These are phyloP conservation scores for button mushroom (Agaricus bisporus) DNA, from an alignment of 768 basidiomycete species.

Conservation along the genomic window DNA sequence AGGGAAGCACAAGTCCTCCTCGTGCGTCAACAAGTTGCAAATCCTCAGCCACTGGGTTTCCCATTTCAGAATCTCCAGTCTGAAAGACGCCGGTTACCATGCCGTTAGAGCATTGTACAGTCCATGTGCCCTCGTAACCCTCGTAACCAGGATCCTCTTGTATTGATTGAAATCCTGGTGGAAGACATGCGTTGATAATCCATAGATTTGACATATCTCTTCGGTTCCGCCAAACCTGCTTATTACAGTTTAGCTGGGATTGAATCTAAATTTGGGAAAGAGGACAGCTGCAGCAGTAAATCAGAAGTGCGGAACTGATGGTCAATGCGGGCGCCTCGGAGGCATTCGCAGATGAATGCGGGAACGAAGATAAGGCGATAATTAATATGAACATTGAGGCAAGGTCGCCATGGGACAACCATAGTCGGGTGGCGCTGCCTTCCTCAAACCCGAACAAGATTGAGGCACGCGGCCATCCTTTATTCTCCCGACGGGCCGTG, in stretches of 20 bases:
- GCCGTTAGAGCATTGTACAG: conserved; percentile 16
- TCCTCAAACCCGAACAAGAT: no score
- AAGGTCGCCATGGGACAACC: neutral
- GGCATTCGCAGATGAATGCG: no score
- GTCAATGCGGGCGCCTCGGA: no score
- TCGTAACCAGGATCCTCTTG: conserved; percentile 1
- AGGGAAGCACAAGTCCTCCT: conserved; percentile 29
- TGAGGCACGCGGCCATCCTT: no score
- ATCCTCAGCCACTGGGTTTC: neutral
- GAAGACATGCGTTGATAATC: conserved; percentile 15
- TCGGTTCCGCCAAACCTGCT: neutral
- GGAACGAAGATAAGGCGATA: no score
- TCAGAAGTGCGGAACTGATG: neutral
- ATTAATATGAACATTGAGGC: neutral
- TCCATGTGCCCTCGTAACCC: conserved; percentile 13
- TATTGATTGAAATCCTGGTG: conserved; percentile 8
- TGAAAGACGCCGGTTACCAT: conserved; percentile 14
- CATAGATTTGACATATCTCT: conserved; percentile 9
- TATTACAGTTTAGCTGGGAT: no score
- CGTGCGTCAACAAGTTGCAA: conserved; percentile 18
- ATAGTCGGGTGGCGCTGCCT: no score
- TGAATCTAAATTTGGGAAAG: neutral
- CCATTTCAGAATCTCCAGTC: neutral
- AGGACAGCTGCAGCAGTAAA: neutral
- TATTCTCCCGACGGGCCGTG: no score